Base-by-base conservation (phyloP, 495 filamentous ascomycete species). In the Xylaria acuta region DNA sequence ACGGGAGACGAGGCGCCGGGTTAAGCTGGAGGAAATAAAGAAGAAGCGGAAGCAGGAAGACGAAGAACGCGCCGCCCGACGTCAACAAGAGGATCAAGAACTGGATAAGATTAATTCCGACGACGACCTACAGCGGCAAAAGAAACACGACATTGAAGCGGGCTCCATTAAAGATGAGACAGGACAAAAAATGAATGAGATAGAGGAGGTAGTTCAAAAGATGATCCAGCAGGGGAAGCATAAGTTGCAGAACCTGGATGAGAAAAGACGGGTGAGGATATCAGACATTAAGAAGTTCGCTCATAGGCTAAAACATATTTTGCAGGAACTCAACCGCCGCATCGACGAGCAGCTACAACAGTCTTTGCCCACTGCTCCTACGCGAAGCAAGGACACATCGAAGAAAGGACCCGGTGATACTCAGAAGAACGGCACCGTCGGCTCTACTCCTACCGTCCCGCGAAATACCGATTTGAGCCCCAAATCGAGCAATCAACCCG, bases 331-430 rank as follows among this genome's bases (percentile, higher is more conserved):
- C 25, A 83, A 83, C 51, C 78, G 73, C 4, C 74, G 76, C 30
- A 78, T 83, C 36, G 81, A 82, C 43, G 81, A 81, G 22, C 73
- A 80, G 64, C 70, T 83, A 4, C 70, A 77, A 70, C 72, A 72
- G 27, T 64, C 80, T 0, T 11, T 79, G 25, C 74, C 75, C 0
- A 25, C 73, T 12, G 14, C 60, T 1, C 75, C 74, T 8, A 64
- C 54, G 0, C 72, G 79, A 32, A 69, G 36, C 32, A 67, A 30
- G 30, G 6, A 22, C 7, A 58, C 22, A 43, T 6, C 53, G 7
- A 59, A 72, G 63, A 38, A 59, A 27, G 63, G 41, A 30, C 12
- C 36, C 1, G 18, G 38, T 4, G 40, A 34, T 0, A 7, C 22
- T 22, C n/a, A 47, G 12, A 65, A 20, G 27, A 43, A 71, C 30